phyloP scores from a whole-genome alignment of 441 rosid genomes.

The Euphorbia corollata region DNA sequence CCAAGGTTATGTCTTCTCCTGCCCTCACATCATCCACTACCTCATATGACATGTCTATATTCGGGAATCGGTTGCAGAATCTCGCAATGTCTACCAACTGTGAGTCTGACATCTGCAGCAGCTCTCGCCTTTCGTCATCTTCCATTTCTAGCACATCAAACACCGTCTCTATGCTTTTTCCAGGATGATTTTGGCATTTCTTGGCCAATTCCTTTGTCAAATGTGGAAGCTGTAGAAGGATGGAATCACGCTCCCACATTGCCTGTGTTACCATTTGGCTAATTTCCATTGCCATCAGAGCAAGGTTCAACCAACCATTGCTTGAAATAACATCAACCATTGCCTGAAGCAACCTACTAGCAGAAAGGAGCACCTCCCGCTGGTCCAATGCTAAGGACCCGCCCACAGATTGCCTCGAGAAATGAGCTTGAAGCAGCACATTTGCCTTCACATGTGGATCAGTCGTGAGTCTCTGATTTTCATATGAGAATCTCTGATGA shows the following conservation, averaged over 20 bases:
- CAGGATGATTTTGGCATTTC: constrained; percentile 85
- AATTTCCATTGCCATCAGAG: constrained; percentile 89
- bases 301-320: constrained; percentile 87
- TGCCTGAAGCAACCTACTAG: constrained; percentile 74
- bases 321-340: constrained; percentile 90
- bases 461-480: constrained; percentile 58
- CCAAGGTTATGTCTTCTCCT: constrained; percentile 60
- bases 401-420: constrained; percentile 66
- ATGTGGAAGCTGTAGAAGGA: constrained; percentile 92
- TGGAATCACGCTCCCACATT: constrained; percentile 93
- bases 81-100: constrained; percentile 71
- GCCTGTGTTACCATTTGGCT: constrained; percentile 98
- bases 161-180: constrained; percentile 64
- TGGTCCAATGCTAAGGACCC: constrained; percentile 70
- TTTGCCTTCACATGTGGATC: constrained; percentile 92
- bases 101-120: constrained; percentile 58
- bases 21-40: constrained; percentile 44
- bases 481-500: constrained; percentile 92
- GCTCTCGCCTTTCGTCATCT: constrained; percentile 71
- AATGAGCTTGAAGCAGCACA: constrained; percentile 84
- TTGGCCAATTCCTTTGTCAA: constrained; percentile 74
- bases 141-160: constrained; percentile 94
- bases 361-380: constrained; percentile 69
- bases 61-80: constrained; percentile 84
- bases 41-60: constrained; percentile 69